Conservation (phyloP, 257 asterid species). For the Solanum commersonii region DNA sequence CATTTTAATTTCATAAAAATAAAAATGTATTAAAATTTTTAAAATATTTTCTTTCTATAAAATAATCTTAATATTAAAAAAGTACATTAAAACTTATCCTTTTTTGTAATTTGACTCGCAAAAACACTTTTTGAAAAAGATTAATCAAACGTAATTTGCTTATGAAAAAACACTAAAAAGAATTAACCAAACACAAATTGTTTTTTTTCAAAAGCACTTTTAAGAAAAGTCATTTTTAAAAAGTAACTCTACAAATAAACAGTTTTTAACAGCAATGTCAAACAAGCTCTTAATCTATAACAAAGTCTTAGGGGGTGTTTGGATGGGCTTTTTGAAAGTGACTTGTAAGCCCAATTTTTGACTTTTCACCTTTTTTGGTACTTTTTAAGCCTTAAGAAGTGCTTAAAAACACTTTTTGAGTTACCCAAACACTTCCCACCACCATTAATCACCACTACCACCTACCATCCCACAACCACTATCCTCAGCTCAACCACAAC, state of each 20-base stretch:
- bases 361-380: background rate
- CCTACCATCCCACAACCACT: background rate
- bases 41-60: no score
- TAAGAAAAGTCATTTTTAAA: background rate
- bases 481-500: background rate
- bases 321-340: background rate
- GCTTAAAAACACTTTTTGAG: no score
- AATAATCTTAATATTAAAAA: no score
- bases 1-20: background rate
- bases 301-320: background rate
- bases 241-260: background rate
- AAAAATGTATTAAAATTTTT: no score
- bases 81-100: no score
- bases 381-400: background rate
- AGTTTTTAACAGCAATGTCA: background rate
- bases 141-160: no score
- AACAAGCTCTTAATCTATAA: background rate
- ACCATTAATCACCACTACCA: background rate
- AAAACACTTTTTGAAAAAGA: no score
- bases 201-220: no score
- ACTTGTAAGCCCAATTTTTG: background rate
- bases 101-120: no score
- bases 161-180: no score
- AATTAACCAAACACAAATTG: no score
- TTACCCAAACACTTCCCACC: background rate